Percentiles rank a stretch among this genome's conserved stretches.
phyloP scores from a whole-genome alignment of 208 protist genomes.

The Leishmania gerbilli region DNA sequence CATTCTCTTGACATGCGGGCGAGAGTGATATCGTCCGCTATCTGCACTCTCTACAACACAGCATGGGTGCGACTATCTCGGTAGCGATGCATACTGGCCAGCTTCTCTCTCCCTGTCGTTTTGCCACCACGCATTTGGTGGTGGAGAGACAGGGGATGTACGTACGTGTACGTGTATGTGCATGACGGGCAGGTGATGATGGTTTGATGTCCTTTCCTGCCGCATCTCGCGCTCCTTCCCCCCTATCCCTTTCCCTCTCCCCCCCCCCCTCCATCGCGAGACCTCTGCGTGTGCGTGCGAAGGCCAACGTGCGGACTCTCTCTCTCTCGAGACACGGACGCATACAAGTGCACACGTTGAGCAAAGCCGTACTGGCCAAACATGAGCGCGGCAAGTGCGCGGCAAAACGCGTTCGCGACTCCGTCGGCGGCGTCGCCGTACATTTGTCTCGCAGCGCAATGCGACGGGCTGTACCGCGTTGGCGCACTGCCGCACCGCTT shows the following conservation, averaged over 20 bases:
- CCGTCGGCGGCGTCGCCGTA: conserved; percentile 13
- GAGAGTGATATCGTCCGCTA: background rate
- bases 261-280: background rate
- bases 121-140: background rate
- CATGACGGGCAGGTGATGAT: background rate
- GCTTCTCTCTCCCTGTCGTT: background rate
- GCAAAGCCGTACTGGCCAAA: background rate
- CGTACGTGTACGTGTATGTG: background rate
- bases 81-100: background rate
- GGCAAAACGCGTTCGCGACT: background rate
- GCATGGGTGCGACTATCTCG: background rate
- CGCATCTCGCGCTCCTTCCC: background rate
- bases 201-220: background rate
- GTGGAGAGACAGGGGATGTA: background rate
- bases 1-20: background rate
- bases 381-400: background rate
- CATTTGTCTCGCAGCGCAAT: conserved; percentile 34
- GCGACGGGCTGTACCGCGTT: conserved; percentile 23
- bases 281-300: background rate
- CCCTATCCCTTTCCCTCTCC: background rate
- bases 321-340: background rate
- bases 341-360: background rate
- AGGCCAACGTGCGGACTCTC: background rate
- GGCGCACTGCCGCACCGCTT: conserved; percentile 24
- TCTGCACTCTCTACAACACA: background rate